phyloP scores from a whole-genome alignment of 1,284 basidiomycete genomes.

The Lentinula novae-zelandiae region DNA sequence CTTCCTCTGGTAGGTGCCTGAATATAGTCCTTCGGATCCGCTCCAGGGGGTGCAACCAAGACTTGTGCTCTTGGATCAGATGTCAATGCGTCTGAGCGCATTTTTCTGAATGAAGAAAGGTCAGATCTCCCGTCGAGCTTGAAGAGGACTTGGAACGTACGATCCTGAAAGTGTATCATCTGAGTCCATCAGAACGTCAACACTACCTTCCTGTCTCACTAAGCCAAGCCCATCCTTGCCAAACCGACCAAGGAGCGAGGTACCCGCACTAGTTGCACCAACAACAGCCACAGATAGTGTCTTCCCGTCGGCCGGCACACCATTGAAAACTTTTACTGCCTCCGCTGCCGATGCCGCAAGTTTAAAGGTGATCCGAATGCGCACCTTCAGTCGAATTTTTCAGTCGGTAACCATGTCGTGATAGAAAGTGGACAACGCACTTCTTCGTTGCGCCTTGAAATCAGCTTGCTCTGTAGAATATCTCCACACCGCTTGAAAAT shows the following conservation, averaged over 20 bases:
- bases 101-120: conserved; percentile 52
- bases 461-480: conserved; percentile 52
- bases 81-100: conserved; percentile 79
- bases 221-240: conserved; percentile 53
- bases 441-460: conserved; percentile 16
- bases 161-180: conserved; percentile 39
- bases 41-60: conserved; percentile 66
- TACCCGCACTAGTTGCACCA: conserved; percentile 47
- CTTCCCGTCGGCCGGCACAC: conserved; percentile 79
- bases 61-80: conserved; percentile 65
- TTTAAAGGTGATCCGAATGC: conserved; percentile 75
- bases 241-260: conserved; percentile 50
- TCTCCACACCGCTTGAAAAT: conserved; percentile 81
- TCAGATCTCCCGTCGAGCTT: conserved; percentile 5
- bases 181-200: conserved; percentile 63
- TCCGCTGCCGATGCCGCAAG: conserved; percentile 56
- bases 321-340: conserved; percentile 74
- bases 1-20: conserved; percentile 31
- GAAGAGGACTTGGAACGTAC: conserved; percentile 41
- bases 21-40: conserved; percentile 53
- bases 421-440: conserved; percentile 1
- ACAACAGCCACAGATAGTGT: conserved; percentile 64
- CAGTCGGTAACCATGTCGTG: background rate
- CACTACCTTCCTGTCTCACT: conserved; percentile 61
- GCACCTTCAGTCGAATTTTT: conserved; percentile 36